These are phyloP conservation scores for Cocos nucifera DNA, from an alignment of 176 grass and related monocot genomes.

Conservation along the genomic window DNA sequence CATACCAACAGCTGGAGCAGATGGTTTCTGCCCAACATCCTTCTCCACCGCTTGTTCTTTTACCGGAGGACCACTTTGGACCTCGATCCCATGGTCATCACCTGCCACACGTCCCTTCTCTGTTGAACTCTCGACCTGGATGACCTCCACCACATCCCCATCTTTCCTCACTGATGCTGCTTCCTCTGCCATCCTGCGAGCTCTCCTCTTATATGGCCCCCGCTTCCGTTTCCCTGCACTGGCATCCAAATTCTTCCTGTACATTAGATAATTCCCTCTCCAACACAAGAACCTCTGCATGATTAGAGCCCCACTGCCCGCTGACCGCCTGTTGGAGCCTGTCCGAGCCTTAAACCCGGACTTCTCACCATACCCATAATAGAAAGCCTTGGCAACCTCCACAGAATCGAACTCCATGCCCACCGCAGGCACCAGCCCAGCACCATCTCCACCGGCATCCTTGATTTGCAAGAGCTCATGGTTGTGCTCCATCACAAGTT, in stretches of 20 bases:
- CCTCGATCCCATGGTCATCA: conserved; percentile 1
- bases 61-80: neutral
- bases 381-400: conserved; percentile 62
- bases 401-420: conserved; percentile 81
- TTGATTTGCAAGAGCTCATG: conserved; percentile 28
- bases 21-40: neutral
- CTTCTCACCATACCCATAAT: conserved; percentile 43
- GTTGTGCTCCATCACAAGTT: conserved; percentile 60
- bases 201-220: conserved; percentile 25
- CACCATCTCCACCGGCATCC: neutral
- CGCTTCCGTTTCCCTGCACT: conserved; percentile 23
- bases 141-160: conserved; percentile 14
- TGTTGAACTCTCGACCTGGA: neutral
- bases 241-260: conserved; percentile 4
- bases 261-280: conserved; percentile 31
- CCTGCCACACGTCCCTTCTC: neutral
- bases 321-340: conserved; percentile 49
- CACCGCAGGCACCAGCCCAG: conserved; percentile 18
- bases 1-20: neutral
- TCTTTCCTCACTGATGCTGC: conserved; percentile 2
- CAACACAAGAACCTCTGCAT: conserved; percentile 83
- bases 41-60: neutral
- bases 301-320: conserved; percentile 36
- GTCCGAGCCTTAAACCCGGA: conserved; percentile 57
- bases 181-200: conserved; percentile 15